Evolutionary conservation across 768 basidiomycete species (phyloP), one percentile per base, ranked within the genome.

Genomic region (Phylloporus scabripes): DNA sequence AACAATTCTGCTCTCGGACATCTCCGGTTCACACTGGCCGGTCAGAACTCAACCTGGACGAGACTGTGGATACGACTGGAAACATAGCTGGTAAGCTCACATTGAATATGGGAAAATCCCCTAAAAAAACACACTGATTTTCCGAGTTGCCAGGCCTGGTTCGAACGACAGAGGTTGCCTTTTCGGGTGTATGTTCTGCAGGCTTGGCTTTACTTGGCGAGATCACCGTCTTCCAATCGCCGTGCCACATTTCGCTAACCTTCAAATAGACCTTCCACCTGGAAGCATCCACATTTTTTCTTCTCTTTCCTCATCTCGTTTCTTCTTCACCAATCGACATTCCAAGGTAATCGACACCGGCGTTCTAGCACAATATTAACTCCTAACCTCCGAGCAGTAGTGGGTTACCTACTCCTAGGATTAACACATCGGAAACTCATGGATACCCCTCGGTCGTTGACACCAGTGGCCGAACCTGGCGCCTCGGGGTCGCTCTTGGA

Each of bases 1-100:
- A 63, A 62, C 36, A 2, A 17, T 20, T 40, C 20, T 36, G 10
- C 10, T 7, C 9, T 50, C 58, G 61, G 58, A 47, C 20, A 52
- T 58, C 24, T 47, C 61, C 61, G 55, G 2, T 18, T 20, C 2
- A n/a, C n/a, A 32, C 2, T 36, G 14, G 24, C 39, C 39, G 28
- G 20, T 15, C 15, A 33, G 40, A 24, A n/a, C 42, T 38, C 23
- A 4, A 20, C 17, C 37, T 23, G n/a, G 21, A 26, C 6, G 11
- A 11, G 12, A 38, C 45, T 44, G 49, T 37, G 40, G 28, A 42
- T 12, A 17, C 26, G 38, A 33, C 18, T 12, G 26, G 20, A 33
- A 20, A 12, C 21, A 23, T 12, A 14, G 18, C 20, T 23, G 21
- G 24, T 23, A 17, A 15, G 21, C 17, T 11, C 14, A 18, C 29